phyloP scores from a whole-genome alignment of 2,329 filamentous ascomycete species.

The Ascochyta lentis region DNA sequence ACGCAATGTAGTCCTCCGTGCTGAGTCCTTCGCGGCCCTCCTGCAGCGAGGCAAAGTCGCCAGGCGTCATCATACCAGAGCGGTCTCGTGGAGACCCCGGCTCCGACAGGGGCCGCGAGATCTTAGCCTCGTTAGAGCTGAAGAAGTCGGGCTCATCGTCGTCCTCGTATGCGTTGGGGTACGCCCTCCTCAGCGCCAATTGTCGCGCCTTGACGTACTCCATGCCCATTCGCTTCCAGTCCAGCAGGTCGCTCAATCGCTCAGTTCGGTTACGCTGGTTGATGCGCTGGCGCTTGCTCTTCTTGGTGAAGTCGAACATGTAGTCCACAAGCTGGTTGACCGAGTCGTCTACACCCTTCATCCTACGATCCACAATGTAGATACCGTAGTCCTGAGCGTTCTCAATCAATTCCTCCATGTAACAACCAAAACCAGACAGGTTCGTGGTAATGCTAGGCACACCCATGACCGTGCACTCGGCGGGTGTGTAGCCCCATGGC shows the following conservation, averaged over 20 bases:
- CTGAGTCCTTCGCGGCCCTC: slow-evolving; percentile 90
- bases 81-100: slow-evolving; percentile 91
- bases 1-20: slow-evolving; percentile 97
- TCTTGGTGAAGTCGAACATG: slow-evolving; percentile 94
- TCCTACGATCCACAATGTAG: slow-evolving; percentile 95
- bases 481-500: slow-evolving; percentile 98
- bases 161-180: slow-evolving; percentile 80
- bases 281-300: slow-evolving; percentile 95
- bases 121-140: slow-evolving; percentile 91
- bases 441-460: slow-evolving; percentile 98
- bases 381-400: slow-evolving; percentile 98
- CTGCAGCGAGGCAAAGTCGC: slow-evolving; percentile 95
- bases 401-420: slow-evolving; percentile 99
- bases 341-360: slow-evolving; percentile 95
- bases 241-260: slow-evolving; percentile 88
- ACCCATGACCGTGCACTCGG: slow-evolving; percentile 98
- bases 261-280: slow-evolving; percentile 98
- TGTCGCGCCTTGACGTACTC: slow-evolving; percentile 98
- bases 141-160: slow-evolving; percentile 89
- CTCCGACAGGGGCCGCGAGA: slow-evolving; percentile 90
- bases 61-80: slow-evolving; percentile 97
- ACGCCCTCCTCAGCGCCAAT: slow-evolving; percentile 87
- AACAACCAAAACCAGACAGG: slow-evolving; percentile 95
- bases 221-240: slow-evolving; percentile 99
- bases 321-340: slow-evolving; percentile 91